phyloP scores from a whole-genome alignment of 345 rosid species.

The Lagerstroemia speciosa region DNA sequence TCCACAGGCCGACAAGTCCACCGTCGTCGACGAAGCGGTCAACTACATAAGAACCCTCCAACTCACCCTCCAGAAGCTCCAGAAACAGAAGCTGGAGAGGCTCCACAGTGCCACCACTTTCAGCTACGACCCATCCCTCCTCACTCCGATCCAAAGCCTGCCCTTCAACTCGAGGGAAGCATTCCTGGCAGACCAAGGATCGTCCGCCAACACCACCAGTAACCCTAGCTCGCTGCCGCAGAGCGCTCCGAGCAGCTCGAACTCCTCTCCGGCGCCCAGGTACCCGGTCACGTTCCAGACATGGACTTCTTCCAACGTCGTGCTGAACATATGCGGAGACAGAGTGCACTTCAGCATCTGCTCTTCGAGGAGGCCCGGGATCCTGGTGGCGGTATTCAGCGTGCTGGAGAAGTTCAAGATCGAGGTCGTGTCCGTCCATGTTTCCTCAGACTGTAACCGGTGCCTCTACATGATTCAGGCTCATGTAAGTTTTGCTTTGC shows the following conservation, averaged over 20 bases:
- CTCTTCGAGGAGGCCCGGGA: conserved; percentile 28
- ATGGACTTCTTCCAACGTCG: conserved; percentile 49
- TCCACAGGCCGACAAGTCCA: conserved; percentile 64
- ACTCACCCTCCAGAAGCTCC: conserved; percentile 29
- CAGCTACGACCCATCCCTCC: conserved; percentile 19
- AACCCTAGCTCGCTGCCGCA: background rate
- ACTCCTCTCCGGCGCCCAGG: conserved; percentile 17
- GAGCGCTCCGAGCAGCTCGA: conserved; percentile 11
- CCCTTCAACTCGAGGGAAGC: conserved; percentile 35
- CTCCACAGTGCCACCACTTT: conserved; percentile 18
- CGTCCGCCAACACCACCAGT: conserved; percentile 8
- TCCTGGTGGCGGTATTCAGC: conserved; percentile 27
- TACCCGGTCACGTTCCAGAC: conserved; percentile 32
- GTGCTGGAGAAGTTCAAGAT: conserved; percentile 41
- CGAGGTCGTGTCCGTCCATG: conserved; percentile 40
- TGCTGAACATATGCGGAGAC: conserved; percentile 35
- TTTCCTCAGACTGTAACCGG: conserved; percentile 30
- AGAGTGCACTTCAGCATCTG: conserved; percentile 45
- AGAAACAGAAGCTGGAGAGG: conserved; percentile 42
- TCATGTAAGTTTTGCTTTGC: conserved; percentile 22
- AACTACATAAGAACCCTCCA: conserved; percentile 36
- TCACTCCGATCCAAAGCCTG: conserved; percentile 14
- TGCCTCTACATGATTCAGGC: conserved; percentile 32
- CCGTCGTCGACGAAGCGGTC: conserved; percentile 62
- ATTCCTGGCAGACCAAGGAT: conserved; percentile 42